Conservation (phyloP, 805 yeast genomes). For the Komagataella kurtzmanii region DNA sequence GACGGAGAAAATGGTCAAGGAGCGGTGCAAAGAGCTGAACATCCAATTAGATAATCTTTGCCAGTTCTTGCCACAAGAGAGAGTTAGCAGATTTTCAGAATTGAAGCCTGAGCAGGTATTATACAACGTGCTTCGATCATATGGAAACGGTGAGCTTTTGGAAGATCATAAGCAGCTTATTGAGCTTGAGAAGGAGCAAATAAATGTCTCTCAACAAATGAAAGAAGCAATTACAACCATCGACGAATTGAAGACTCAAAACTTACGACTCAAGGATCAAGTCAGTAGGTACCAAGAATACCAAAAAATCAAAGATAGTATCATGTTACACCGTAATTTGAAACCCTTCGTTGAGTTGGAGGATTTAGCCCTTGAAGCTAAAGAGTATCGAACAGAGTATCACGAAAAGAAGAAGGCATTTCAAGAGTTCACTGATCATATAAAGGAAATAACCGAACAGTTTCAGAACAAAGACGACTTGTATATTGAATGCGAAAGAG, state of each 20-base stretch:
- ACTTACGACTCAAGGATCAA: constrained; percentile 24
- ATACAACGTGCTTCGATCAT: constrained; percentile 68
- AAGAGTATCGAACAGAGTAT: constrained; percentile 23
- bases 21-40: constrained; percentile 33
- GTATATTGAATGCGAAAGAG: constrained; percentile 6
- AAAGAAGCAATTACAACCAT: constrained; percentile 17
- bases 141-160: constrained; percentile 47
- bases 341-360: constrained; percentile 20
- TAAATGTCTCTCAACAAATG: constrained; percentile 15
- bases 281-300: constrained; percentile 32
- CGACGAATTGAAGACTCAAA: constrained; percentile 20
- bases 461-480: neutral
- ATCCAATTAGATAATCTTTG: constrained; percentile 87
- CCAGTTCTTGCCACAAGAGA: constrained; percentile 90
- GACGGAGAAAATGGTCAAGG: constrained; percentile 31
- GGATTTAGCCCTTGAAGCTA: constrained; percentile 14
- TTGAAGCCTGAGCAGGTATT: constrained; percentile 64
- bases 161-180: constrained; percentile 44
- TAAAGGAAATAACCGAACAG: neutral
- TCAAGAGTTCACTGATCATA: neutral
- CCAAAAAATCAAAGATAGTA: constrained; percentile 27
- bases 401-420: constrained; percentile 19
- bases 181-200: constrained; percentile 28
- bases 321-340: constrained; percentile 21
- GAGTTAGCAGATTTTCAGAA: constrained; percentile 86